Evolutionary conservation across 208 protist genomes (phyloP).

Genomic region (Leishmania aethiopica): DNA sequence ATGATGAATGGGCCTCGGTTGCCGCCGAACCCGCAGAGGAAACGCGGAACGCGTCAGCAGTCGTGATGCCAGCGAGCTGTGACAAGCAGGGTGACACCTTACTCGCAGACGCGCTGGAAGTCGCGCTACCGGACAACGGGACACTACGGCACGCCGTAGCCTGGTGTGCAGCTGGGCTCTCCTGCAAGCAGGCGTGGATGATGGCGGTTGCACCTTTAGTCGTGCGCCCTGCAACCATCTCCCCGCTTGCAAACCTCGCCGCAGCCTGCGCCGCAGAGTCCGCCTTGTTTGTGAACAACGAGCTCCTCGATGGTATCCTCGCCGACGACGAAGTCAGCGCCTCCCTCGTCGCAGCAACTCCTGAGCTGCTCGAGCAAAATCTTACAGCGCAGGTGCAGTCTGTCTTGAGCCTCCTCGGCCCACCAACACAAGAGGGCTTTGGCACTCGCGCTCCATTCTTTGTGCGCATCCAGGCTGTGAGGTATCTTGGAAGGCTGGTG

Average conservation of each 20-base stretch:
- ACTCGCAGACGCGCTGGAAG: constrained; percentile 21
- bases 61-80: neutral
- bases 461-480: constrained; percentile 32
- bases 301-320: constrained; percentile 40
- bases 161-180: constrained; percentile 27
- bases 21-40: neutral
- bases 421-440: neutral
- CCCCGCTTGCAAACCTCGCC: neutral
- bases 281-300: constrained; percentile 44
- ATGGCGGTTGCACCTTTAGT: constrained; percentile 13
- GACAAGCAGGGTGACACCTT: neutral
- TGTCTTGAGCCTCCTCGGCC: constrained; percentile 11
- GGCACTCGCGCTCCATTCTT: constrained; percentile 25
- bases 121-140: constrained; percentile 28
- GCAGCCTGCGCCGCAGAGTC: constrained; percentile 19
- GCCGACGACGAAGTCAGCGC: constrained; percentile 9
- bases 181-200: constrained; percentile 20
- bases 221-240: neutral
- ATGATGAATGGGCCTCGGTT: neutral
- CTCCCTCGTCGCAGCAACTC: neutral
- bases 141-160: constrained; percentile 30
- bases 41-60: neutral
- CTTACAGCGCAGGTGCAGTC: constrained; percentile 2
- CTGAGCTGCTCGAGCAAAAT: neutral
- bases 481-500: constrained; percentile 18